Evolutionary conservation across 75 land plant genomes (phyloP).

Genomic region (Isoetes taiwanensis): DNA sequence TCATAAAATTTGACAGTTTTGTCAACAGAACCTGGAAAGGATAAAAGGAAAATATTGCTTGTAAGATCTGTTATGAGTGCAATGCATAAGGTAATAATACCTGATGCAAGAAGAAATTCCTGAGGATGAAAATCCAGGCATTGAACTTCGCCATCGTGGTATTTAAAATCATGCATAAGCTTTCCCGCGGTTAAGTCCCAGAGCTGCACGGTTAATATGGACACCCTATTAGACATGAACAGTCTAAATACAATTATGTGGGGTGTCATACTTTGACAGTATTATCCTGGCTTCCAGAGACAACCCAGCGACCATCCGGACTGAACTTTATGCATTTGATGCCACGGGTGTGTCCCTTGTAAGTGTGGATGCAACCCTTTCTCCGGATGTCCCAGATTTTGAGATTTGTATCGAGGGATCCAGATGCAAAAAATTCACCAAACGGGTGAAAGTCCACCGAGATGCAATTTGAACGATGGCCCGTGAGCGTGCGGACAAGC

Average conservation of each 20-base stretch:
- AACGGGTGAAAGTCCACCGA: constrained; percentile 84
- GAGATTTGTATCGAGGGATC: constrained; percentile 75
- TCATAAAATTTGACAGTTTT: too few species aligned
- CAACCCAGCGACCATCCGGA: constrained; percentile 98
- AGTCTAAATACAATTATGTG: too few species aligned
- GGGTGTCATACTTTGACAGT: constrained; percentile 50
- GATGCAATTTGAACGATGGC: constrained; percentile 74
- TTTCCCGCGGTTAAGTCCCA: constrained; percentile 96
- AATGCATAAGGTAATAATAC: too few species aligned
- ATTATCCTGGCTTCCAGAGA: constrained; percentile 86
- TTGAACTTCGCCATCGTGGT: constrained; percentile 57
- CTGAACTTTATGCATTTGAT: constrained; percentile 64
- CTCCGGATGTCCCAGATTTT: constrained; percentile 87
- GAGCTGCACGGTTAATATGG: constrained; percentile 46
- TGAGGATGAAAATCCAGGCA: constrained; percentile 92
- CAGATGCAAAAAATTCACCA: constrained; percentile 95
- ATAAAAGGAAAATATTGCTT: too few species aligned
- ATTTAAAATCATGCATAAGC: constrained; percentile 79
- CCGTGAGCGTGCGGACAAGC: constrained; percentile 80
- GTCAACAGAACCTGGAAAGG: too few species aligned
- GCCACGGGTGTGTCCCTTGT: constrained; percentile 84
- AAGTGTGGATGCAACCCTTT: constrained; percentile 90
- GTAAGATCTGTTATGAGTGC: too few species aligned
- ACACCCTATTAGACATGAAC: too few species aligned
- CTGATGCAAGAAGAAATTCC: constrained; percentile 84